Evolutionary conservation across 2,329 filamentous ascomycete genomes (phyloP), one percentile per base, ranked within the genome.

Genomic region (Pestalotiopsis fici): DNA sequence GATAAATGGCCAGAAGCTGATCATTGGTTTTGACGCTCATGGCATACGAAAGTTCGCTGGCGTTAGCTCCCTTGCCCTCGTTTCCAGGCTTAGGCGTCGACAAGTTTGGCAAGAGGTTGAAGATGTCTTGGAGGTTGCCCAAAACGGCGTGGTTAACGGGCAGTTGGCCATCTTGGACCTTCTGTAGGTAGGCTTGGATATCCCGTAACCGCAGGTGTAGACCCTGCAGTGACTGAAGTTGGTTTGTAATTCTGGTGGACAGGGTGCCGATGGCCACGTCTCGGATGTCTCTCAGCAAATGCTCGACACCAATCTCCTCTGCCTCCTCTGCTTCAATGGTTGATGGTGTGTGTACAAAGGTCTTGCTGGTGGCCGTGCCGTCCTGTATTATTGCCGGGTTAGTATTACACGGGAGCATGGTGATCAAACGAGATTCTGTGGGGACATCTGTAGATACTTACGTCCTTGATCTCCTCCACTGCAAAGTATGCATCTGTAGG

Each of bases 1-100:
- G 87, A 82, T 99, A 99, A 79, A 99, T 98, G 64, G 95, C 90
- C 93, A 99, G 98, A 71, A 99, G 88, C 84, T 99, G 96, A 80
- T 99, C 96, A 78, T 99, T 99, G 68, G 95, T 98, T 89, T 99
- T 99, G 83, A 97, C 90, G 82, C 94, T 97, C 94, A 99, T 97
- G 43, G 96, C 95, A 69, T 96, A 89, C n/a, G 94, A 92, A 65
- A 99, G 86, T 80, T 98, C 96, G 76, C 92, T 91, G 74, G 91
- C 82, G 80, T 85, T 82, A 67, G 78, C 76, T 37, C 82, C 77
- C 74, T 91, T 87, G 70, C 84, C 86, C 55, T 90, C 90, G 4
- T 86, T 82, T 56, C 86, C 85, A 2, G 87, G 82, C 66, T 93
- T 89, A 35, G 95, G 93, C 47, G 94, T 97, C 11, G 93, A 95